Evolutionary conservation across 192 early-diverging fungal species (phyloP), one percentile per base, ranked within the genome.

Genomic region (Phycomyces nitens): DNA sequence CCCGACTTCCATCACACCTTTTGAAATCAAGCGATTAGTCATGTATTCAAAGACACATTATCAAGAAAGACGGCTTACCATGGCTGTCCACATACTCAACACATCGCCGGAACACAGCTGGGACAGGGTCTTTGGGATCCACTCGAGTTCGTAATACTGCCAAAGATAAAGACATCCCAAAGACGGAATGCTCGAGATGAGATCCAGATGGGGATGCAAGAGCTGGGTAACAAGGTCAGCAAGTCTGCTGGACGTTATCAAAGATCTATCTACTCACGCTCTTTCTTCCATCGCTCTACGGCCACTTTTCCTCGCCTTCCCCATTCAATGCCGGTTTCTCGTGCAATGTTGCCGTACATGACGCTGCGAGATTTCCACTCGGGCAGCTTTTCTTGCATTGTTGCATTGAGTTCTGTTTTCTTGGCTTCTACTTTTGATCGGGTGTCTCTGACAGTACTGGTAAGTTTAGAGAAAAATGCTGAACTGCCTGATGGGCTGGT

Each of bases 1-100:
- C 14, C 82, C 82, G 26, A 84, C 77, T 64, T 84, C 82, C 26
- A 80, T 60, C 7, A 81, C 56, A 22, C 82, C 82, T 72, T 55
- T 51, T 42, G 14, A 9, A 65, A n/a, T n/a, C n/a, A n/a, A n/a
- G n/a, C n/a, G n/a, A n/a, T n/a, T n/a, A n/a, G n/a, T n/a, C n/a
- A n/a, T n/a, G n/a, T n/a, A n/a, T n/a, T n/a, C n/a, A n/a, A n/a
- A n/a, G n/a, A n/a, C n/a, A n/a, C n/a, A n/a, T n/a, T n/a, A n/a
- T n/a, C n/a, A n/a, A n/a, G n/a, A n/a, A n/a, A n/a, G n/a, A n/a
- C n/a, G 51, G 41, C 14, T 34, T 64, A 74, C 72, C 73, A 62
- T 50, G 44, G 21, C 34, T 50, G 58, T 75, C 67, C 14, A 75
- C 24, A 67, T 75, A 75, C 3, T 70, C 67, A 22, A 75, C 59